Evolutionary conservation across 2,329 filamentous ascomycete species (phyloP).

Genomic region (Zymoseptoria pseudotritici): DNA sequence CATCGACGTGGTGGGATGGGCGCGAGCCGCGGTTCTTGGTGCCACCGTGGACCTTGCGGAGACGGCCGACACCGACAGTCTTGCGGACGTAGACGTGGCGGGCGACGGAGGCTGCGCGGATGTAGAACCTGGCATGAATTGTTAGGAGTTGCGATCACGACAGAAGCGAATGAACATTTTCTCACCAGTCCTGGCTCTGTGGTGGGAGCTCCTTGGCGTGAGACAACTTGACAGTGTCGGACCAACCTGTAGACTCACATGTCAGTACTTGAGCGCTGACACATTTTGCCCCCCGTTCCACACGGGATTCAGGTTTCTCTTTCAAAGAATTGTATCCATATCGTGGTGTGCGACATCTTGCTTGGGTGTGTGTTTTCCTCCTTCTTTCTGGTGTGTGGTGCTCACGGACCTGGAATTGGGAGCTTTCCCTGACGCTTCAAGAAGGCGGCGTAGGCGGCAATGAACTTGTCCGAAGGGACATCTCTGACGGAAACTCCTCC

Average conservation of each 20-base stretch:
- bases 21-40: conserved; percentile 89
- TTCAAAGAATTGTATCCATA: background rate
- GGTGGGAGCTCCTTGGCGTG: conserved; percentile 94
- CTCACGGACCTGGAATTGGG: conserved; percentile 70
- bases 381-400: conserved; percentile 16
- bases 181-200: conserved; percentile 97
- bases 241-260: conserved; percentile 69
- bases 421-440: conserved; percentile 93
- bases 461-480: conserved; percentile 87
- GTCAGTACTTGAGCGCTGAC: conserved; percentile 34
- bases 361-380: conserved; percentile 16
- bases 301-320: conserved; percentile 48
- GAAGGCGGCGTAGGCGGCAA: conserved; percentile 77
- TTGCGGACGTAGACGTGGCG: conserved; percentile 99
- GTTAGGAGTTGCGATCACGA: background rate
- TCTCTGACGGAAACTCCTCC: conserved; percentile 75
- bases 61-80: conserved; percentile 95
- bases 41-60: conserved; percentile 89
- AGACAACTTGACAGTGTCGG: conserved; percentile 98
- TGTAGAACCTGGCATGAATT: conserved; percentile 51
- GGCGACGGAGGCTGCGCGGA: conserved; percentile 87
- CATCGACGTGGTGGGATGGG: conserved; percentile 91
- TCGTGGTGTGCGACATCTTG: conserved; percentile 1
- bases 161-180: conserved; percentile 31
- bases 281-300: conserved; percentile 38